Base-by-base conservation (phyloP, 148 eudicot species). In the Fagopyrum homotropicum region DNA sequence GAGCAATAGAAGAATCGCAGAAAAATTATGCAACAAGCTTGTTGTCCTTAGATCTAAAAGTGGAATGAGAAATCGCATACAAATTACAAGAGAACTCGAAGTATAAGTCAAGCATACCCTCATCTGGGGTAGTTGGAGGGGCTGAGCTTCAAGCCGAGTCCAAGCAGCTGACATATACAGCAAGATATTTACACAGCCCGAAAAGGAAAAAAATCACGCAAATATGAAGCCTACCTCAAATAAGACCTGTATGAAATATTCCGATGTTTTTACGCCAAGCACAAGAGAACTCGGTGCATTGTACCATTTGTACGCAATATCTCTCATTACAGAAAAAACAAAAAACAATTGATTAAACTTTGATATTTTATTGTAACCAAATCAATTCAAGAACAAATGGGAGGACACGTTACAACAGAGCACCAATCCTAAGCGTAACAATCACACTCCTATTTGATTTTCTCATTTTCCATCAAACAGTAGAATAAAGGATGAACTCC, bases 401-500 rank as follows among this genome's bases (percentile, higher is more conserved):
- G 11, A 57, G 35, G 10, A 17, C 63, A 57, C 19, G 9, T 57
- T 17, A 57, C 63, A 52, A 52, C n/a, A 35, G 3, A 35, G 3
- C 40, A 22, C 26, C 26, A 35, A 35, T 49, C 52, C 11, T 9
- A 49, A 49, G 52, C 52, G 52, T 49, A 6, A 49, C 64, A 19
- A 59, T 59, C 22, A 17, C 57, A 54, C n/a, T 54, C 19, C 59
- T 19, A 1, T 14, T 54, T 35, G 3, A 35, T 35, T 35, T 35
- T 2, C 40, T 35, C 26, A 22, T 22, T 54, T 16, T 54, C 66
- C 26, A 76, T 80, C 81, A 83, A 74, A 81, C 45, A 71, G 72
- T 77, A 5, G 86, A 29, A 70, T 61, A 60, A 69, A 83, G 75
- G 55, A 79, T 64, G 5, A 84, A 54, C 69, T 84, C 84, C 10